Evolutionary conservation across 345 rosid species (phyloP).

Genomic region (Murraya koenigii): DNA sequence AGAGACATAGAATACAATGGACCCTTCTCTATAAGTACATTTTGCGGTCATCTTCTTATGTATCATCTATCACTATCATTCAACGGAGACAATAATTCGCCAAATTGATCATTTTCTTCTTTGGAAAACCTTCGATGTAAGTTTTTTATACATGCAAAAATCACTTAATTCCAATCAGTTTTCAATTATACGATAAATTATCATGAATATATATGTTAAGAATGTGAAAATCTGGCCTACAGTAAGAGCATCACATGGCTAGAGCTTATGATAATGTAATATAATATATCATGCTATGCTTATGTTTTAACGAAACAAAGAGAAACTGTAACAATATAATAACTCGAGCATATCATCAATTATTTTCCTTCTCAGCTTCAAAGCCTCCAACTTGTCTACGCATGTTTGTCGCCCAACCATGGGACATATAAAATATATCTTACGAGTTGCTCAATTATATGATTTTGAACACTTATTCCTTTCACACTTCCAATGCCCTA

Average conservation of each 20-base stretch:
- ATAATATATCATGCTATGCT: too few relatives aligned
- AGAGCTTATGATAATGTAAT: too few relatives aligned
- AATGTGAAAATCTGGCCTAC: too few relatives aligned
- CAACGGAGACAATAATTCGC: not conserved
- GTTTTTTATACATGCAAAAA: too few relatives aligned
- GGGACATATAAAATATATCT: not conserved
- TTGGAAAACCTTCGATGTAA: not conserved
- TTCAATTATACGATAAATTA: too few relatives aligned
- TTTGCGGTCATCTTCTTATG: not conserved
- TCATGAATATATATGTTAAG: too few relatives aligned
- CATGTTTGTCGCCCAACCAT: not conserved
- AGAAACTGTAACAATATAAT: too few relatives aligned
- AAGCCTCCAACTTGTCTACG: too few relatives aligned
- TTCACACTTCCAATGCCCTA: not conserved
- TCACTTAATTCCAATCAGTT: too few relatives aligned
- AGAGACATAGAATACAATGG: not conserved
- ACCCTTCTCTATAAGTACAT: not conserved
- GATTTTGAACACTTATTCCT: not conserved
- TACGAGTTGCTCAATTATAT: not conserved
- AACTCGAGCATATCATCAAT: too few relatives aligned
- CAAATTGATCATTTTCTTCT: not conserved
- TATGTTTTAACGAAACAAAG: too few relatives aligned
- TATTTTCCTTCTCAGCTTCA: not conserved
- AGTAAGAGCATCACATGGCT: too few relatives aligned
- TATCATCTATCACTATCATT: not conserved